phyloP scores from a whole-genome alignment of 306 rosid species.

The Boehmeria nivea region DNA sequence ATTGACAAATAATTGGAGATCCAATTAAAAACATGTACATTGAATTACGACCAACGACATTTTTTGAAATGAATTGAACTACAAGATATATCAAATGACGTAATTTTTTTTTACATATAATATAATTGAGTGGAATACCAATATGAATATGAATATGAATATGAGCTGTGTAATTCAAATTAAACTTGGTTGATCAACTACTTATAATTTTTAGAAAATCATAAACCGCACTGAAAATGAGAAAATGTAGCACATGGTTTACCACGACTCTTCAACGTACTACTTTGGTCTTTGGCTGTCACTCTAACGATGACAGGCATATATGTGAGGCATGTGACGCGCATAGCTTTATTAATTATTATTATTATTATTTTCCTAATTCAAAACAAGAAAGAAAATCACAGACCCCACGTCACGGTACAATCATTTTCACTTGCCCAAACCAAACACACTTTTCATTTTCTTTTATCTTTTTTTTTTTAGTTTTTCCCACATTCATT shows the following conservation, averaged over 20 bases:
- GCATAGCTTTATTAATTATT: not conserved
- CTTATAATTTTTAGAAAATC: not conserved
- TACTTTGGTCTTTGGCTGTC: constrained; percentile 28
- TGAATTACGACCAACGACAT: too few species aligned
- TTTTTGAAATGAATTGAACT: too few species aligned
- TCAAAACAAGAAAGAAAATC: not conserved
- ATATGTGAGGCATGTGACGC: constrained; percentile 9
- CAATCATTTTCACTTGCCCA: constrained; percentile 3
- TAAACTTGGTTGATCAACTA: constrained; percentile 1
- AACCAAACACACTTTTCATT: too few species aligned
- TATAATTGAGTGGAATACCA: too few species aligned
- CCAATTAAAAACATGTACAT: not conserved
- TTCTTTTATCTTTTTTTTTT: too few species aligned
- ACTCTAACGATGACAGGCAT: constrained; percentile 38
- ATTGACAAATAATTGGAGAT: not conserved
- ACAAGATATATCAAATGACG: too few species aligned
- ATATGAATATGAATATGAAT: too few species aligned
- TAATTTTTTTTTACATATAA: too few species aligned
- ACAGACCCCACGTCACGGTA: not conserved
- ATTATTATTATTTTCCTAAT: not conserved
- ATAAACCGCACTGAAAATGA: not conserved
- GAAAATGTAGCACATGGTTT: constrained; percentile 22
- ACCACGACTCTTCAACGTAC: constrained; percentile 12
- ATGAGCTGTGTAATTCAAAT: not conserved
- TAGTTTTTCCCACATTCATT: too few species aligned